Evolutionary conservation across 805 yeast genomes (phyloP), one percentile per base, ranked within the genome.

Genomic region (Lipomyces spencermartinsiae): DNA sequence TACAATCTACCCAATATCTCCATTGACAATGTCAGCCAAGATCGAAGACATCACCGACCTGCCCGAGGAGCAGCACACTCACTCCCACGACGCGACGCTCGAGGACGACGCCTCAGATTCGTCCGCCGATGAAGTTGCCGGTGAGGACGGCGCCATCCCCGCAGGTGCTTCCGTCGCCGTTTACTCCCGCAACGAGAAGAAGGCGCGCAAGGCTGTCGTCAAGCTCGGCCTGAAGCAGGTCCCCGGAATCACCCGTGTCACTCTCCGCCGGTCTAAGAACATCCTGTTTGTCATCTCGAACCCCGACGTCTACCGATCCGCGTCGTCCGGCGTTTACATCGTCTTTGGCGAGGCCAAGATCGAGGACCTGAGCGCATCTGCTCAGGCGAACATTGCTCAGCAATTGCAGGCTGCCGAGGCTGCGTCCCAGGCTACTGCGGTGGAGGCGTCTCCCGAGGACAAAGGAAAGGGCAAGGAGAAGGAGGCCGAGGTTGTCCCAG

Each of bases 311-410:
- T 94, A 85, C 97, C 92, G 86, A 83, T 89, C 97, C 72, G 86
- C 89, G 73, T 90, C 96, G 79, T 85, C 87, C 71, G 97, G 98
- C 80, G 89, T 97, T 76, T 95, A 91, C 86, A 89, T 94, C 77
- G 98, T 94, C 75, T 93, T 94, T 78, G 99, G 99, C 84, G 98
- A 93, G 84, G 97, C 97, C 80, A 91, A 92, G 87, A 90, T 91
- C 76, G 98, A 94, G 82, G 97, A 94, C 85, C 84, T 93, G 82
- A 88, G 89, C 83, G 89, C 91, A 83, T 90, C 89, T 80, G 89
- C 91, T 72, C 91, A 89, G 80, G 91, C 91, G 78, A 91, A 91
- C 74, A 91, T 89, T 81, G 87, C 86, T 73, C 84, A 85, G 75
- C 86, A 85, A 71, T 82, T 82, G 74, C 83, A 82, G 71, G 83